Base-by-base conservation (phyloP, 768 basidiomycete genomes). In the Trametes villosa region DNA sequence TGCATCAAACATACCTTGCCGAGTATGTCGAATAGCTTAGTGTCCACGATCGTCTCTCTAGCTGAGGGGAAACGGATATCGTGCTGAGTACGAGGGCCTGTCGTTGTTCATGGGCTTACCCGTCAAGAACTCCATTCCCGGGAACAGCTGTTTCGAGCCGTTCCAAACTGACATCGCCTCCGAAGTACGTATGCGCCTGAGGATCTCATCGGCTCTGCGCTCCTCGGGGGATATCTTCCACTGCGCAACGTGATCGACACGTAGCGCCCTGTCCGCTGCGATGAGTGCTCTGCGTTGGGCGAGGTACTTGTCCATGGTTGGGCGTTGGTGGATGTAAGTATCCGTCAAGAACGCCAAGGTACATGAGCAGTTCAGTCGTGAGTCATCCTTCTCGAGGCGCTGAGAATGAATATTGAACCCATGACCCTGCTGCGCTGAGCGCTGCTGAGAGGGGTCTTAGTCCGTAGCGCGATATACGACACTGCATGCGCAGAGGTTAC, bases 71-170 rank as follows among this genome's bases (percentile, higher is more conserved):
- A 26, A 4, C 24, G 12, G 24, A 9, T 27, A n/a, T 26, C 26
- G 9, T 8, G 4, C 2, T 15, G 9, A 46, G 13, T 13, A 46
- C 5, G 15, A 45, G 12, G 3, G n/a, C 8, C 7, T 9, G n/a
- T 31, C 36, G 27, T n/a, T 46, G 8, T 20, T 13, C 18, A 3
- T 30, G n/a, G n/a, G 59, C 71, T 36, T 62, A 86, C 87, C 87
- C 44, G 86, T 90, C 60, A 91, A 73, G 65, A 91, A 91, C 63
- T 85, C 87, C 87, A 91, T 89, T 34, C 90, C 90, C 27, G 88
- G 88, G 64, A 89, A 91, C 0, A 85, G 76, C 64, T 89, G 83
- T 2, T 80, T 82, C 44, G 85, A 76, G 9, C 78, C 78, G 12
- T 33, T 41, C 88, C 88, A 89, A 22, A 89, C 75, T 0, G 79